These are phyloP conservation scores for Backusella macrospora DNA, from an alignment of 192 early-diverging fungal species.

Conservation along the genomic window DNA sequence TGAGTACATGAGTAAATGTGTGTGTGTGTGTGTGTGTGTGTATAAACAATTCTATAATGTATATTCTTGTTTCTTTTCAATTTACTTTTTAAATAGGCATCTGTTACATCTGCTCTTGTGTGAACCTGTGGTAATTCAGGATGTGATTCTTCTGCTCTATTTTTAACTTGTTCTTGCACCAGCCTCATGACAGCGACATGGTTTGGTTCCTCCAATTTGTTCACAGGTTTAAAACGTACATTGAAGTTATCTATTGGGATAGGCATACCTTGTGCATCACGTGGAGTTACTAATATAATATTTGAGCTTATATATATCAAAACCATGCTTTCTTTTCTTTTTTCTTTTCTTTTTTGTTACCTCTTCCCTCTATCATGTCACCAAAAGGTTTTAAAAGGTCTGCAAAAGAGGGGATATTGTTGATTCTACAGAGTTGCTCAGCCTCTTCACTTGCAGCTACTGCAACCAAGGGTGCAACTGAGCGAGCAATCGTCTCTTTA, in stretches of 20 bases:
- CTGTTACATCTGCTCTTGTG: conserved; percentile 50
- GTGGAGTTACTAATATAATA: conserved; percentile 49
- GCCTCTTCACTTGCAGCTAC: conserved; percentile 66
- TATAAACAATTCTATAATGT: neutral
- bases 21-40: too few species aligned
- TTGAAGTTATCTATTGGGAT: conserved; percentile 63
- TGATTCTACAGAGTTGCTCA: conserved; percentile 60
- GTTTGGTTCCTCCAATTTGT: conserved; percentile 57
- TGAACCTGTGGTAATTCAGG: neutral
- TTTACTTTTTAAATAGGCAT: conserved; percentile 51
- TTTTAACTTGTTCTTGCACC: conserved; percentile 52
- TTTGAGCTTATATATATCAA: conserved; percentile 4
- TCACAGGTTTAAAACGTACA: conserved; percentile 64
- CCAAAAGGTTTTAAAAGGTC: conserved; percentile 76
- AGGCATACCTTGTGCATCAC: conserved; percentile 65
- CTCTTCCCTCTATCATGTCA: conserved; percentile 61
- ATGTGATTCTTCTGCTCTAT: conserved; percentile 17
- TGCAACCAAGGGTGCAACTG: conserved; percentile 67
- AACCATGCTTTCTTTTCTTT: neutral
- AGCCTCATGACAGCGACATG: conserved; percentile 47
- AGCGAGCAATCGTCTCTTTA: conserved; percentile 54
- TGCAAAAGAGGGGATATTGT: conserved; percentile 58
- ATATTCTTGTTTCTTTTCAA: neutral
- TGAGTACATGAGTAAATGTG: neutral
- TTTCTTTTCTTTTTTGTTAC: conserved; percentile 32